Base-by-base conservation (phyloP, 495 filamentous ascomycete genomes). In the Tuber calosporum region DNA sequence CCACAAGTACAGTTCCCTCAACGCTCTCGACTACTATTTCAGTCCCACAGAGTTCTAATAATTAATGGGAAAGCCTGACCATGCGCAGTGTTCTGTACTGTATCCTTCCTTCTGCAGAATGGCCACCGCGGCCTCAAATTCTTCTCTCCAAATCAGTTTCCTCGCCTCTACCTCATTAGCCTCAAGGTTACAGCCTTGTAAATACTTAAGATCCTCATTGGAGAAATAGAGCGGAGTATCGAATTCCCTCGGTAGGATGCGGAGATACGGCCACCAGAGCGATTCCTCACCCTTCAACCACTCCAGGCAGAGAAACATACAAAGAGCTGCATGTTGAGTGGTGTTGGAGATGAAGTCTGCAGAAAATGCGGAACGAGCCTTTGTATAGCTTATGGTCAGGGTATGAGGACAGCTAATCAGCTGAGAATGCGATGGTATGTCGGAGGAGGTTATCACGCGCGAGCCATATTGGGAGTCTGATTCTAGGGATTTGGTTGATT, bases 1-100 rank as follows among this genome's bases (percentile, higher is more conserved):
- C 89, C 89, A 91, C 6, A 87, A 80, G 79, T 88, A 90, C 40
- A 90, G 79, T 37, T 88, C 85, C 89, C 89, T 90, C 75, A 0
- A 72, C 3, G 62, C 72, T 77, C 68, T 82, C 70, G 77, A 58
- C 36, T 77, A 71, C 34, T 30, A 53, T 71, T 39, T 30, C 34
- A 69, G 66, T n/a, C 70, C 26, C 11, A 19, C 26, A 4, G 15
- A 71, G 53, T 30, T 34, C 37, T n/a, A 53, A 11, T 43, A 73
- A 43, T 3, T 41, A 3, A 67, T 66, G 11, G 45, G 42, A 19
- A 22, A 13, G 30, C 20, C 80, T 82, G 76, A 84, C 83, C 83
- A 83, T 11, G 82, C 81, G 76, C 82, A 84, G 68, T 77, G 75
- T 72, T 69, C 66, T 30, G 72, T 74, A 20, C 68, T 67, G 11